phyloP scores from a whole-genome alignment of 1,284 basidiomycete species.

The Neotropicomus parvogracilis region DNA sequence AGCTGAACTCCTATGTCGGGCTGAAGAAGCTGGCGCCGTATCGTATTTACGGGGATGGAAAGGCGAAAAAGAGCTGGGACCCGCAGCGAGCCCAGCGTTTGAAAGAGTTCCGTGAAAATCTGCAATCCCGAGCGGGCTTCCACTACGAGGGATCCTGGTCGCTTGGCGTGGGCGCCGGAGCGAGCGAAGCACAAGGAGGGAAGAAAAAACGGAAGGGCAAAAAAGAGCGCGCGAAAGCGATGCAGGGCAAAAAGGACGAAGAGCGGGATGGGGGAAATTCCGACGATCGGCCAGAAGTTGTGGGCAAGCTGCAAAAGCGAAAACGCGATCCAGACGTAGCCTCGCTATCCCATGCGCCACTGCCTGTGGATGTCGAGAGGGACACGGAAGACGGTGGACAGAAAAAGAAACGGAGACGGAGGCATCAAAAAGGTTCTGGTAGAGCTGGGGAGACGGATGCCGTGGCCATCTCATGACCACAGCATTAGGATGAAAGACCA shows the following conservation, averaged over 20 bases:
- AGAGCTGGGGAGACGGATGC: not conserved
- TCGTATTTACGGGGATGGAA: constrained; percentile 44
- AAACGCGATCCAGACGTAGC: constrained; percentile 11
- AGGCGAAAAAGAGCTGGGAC: constrained; percentile 51
- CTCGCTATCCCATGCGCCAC: not conserved
- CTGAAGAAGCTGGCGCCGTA: constrained; percentile 93
- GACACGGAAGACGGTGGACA: constrained; percentile 11
- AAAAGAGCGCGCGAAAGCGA: constrained; percentile 63
- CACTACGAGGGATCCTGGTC: constrained; percentile 20
- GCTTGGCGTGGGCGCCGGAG: constrained; percentile 5
- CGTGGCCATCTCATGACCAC: constrained; percentile 7
- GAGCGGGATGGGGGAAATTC: not conserved
- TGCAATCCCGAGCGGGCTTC: constrained; percentile 18
- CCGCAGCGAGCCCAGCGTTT: constrained; percentile 64
- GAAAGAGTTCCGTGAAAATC: constrained; percentile 64
- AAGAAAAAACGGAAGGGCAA: constrained; percentile 70
- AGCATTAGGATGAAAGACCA: not conserved
- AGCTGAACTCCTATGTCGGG: constrained; percentile 88
- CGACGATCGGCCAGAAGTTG: not conserved
- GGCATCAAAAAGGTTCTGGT: constrained; percentile 32
- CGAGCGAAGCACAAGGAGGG: constrained; percentile 26
- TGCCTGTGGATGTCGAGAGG: not conserved
- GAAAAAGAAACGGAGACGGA: constrained; percentile 38
- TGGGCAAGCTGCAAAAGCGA: constrained; percentile 18
- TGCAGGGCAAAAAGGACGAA: constrained; percentile 10